Evolutionary conservation across 345 rosid genomes (phyloP).

Genomic region (Chamaenerion angustifolium): DNA sequence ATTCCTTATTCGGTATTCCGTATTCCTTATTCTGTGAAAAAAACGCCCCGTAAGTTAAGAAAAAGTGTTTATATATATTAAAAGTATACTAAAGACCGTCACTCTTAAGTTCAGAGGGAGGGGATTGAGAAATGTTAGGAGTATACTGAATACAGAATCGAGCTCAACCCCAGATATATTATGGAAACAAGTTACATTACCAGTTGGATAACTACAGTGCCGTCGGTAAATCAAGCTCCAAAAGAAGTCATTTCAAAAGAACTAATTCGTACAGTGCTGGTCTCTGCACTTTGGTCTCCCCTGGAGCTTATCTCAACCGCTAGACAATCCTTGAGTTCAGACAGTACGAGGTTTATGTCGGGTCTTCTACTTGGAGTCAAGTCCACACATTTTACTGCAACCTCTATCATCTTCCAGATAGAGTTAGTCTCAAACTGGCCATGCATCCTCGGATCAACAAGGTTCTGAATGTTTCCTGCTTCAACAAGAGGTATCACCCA

Average conservation of each 20-base stretch:
- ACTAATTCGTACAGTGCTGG: neutral
- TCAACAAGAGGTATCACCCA: constrained; percentile 15
- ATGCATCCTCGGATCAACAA: constrained; percentile 10
- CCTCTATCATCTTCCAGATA: constrained; percentile 11
- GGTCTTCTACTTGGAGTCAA: constrained; percentile 11
- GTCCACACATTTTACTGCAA: constrained; percentile 9
- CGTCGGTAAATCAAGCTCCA: neutral
- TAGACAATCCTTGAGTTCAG: constrained; percentile 10
- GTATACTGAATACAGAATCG: no score
- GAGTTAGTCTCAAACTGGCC: constrained; percentile 9
- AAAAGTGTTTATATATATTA: no score
- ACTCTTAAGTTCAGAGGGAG: no score
- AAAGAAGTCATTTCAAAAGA: neutral
- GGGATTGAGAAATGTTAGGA: no score
- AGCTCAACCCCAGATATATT: no score
- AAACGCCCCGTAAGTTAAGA: no score
- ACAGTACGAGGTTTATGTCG: constrained; percentile 8
- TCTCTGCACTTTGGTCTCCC: neutral
- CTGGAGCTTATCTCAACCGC: neutral
- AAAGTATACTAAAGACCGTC: no score
- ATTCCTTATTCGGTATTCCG: no score
- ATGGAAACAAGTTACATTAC: no score
- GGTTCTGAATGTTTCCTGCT: constrained; percentile 14
- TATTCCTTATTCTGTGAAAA: no score
- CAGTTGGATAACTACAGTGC: no score